Percentiles rank a stretch among this genome's conserved stretches.
Evolutionary conservation across 75 land plant genomes (phyloP).

Genomic region (Picea glauca): DNA sequence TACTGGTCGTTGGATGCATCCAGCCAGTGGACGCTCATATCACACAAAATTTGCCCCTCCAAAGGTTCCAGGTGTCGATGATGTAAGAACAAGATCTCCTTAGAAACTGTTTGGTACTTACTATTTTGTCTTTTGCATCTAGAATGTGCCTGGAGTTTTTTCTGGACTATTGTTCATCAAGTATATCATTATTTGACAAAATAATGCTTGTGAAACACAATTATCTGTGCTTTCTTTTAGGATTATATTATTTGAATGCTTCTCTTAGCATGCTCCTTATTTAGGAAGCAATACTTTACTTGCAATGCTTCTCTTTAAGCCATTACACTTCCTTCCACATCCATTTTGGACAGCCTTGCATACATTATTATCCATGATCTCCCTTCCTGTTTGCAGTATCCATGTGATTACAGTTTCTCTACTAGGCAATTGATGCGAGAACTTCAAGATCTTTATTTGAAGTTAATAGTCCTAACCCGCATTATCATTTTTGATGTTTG

Average conservation of each 20-base stretch:
- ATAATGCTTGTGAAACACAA: not conserved
- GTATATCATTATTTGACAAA: not conserved
- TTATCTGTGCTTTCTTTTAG: not conserved
- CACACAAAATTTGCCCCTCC: constrained; percentile 96
- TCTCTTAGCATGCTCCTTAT: not conserved
- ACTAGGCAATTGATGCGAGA: not conserved
- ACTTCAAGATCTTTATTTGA: not conserved
- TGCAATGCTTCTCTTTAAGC: not conserved
- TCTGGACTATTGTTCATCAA: not conserved
- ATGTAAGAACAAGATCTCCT: constrained; percentile 47
- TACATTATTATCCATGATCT: not conserved
- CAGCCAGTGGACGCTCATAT: constrained; percentile 81
- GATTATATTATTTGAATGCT: not conserved
- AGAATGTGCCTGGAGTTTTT: not conserved
- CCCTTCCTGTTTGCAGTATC: not conserved
- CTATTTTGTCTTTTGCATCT: not conserved
- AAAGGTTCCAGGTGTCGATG: constrained; percentile 84
- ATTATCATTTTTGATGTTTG: not conserved
- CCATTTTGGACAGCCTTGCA: too few species aligned
- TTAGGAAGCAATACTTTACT: not conserved
- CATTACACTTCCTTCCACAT: too few species aligned
- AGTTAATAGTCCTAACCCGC: not conserved
- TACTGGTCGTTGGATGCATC: constrained; percentile 97
- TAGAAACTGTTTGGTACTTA: not conserved
- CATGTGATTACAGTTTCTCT: not conserved